Conservation (phyloP, 2,329 filamentous ascomycete species). For the Fusarium palustre region DNA sequence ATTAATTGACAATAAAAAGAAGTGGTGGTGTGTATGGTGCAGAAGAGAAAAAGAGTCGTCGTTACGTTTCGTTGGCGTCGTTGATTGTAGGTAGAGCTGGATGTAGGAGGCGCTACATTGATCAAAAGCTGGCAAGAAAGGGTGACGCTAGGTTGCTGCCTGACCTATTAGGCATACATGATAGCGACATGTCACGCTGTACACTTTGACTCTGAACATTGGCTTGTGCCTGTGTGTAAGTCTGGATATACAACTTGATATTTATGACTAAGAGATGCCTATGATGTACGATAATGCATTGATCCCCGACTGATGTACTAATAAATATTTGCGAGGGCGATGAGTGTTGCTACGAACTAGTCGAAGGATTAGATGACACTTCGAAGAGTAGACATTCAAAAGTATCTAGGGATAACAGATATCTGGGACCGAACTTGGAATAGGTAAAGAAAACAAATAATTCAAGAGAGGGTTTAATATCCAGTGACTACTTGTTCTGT, state of each 20-base stretch:
- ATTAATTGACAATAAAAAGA: slow-evolving; percentile 39
- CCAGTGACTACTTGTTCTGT: too few relatives aligned
- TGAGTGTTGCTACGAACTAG: not conserved
- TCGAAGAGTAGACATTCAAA: too few relatives aligned
- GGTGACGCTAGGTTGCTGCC: slow-evolving; percentile 42
- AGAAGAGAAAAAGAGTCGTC: slow-evolving; percentile 31
- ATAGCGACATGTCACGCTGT: slow-evolving; percentile 40
- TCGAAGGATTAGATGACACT: not conserved
- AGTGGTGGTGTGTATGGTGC: slow-evolving; percentile 26
- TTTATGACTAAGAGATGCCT: not conserved
- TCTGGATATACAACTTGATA: not conserved
- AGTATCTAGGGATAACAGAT: too few relatives aligned
- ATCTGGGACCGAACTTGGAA: too few relatives aligned
- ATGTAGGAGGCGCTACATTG: slow-evolving; percentile 38
- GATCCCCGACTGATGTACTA: not conserved
- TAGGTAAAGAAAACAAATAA: too few relatives aligned
- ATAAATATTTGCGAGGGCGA: not conserved
- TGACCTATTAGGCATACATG: slow-evolving; percentile 42
- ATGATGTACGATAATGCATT: not conserved
- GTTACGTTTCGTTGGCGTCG: slow-evolving; percentile 44
- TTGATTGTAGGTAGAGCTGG: slow-evolving; percentile 31
- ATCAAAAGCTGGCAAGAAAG: slow-evolving; percentile 50
- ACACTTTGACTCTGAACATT: slow-evolving; percentile 21
- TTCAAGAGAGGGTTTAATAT: too few relatives aligned
- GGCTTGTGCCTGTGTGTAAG: not conserved